Evolutionary conservation across 176 grass and related monocot genomes (phyloP), one percentile per base, ranked within the genome.

Genomic region (Carex scoparia): DNA sequence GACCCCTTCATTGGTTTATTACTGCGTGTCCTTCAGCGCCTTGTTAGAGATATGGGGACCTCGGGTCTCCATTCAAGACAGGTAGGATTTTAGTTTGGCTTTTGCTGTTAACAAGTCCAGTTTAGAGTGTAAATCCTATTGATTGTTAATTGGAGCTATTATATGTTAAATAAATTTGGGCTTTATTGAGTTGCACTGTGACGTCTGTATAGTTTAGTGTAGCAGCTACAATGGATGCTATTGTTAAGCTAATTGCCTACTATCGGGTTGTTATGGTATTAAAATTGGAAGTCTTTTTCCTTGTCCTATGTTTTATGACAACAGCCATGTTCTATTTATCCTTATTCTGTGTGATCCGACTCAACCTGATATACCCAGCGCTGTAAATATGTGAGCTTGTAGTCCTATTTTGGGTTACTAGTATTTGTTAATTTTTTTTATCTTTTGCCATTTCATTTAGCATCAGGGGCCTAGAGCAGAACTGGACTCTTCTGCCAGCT

Each of bases 1-100:
- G 93, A 99, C 83, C 88, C 83, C 6, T 99, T 99, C 42, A 95
- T 99, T 12, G 70, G 44, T 46, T 85, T 99, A 83, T 86, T 99
- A 80, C 90, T 99, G 62, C 93, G 91, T 65, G 96, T 95, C 7
- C 87, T 99, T 56, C 93, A 99, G 88, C 93, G 96, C 9, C 93
- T 94, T 18, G 91, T 93, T 84, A 93, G 96, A 84, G 96, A 99
- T 87, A 99, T 99, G 93, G 96, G 93, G 81, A 85, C 90, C 84
- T 85, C 85, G 77, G 90, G 89, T 80, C 83, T 60, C 12, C 92
- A 94, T 91, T 79, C 83, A 28, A 88, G 91, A 94, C 96, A 99
- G 85, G 96, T 95, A 94, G 86, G 87, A 46, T 79, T 88, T 30
- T 84, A 57, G 15, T 90, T 70, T 16, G 37, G 0, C 70, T 81